Evolutionary conservation across 768 basidiomycete species (phyloP), one percentile per base, ranked within the genome.

Genomic region (Lactifluus rugatus): DNA sequence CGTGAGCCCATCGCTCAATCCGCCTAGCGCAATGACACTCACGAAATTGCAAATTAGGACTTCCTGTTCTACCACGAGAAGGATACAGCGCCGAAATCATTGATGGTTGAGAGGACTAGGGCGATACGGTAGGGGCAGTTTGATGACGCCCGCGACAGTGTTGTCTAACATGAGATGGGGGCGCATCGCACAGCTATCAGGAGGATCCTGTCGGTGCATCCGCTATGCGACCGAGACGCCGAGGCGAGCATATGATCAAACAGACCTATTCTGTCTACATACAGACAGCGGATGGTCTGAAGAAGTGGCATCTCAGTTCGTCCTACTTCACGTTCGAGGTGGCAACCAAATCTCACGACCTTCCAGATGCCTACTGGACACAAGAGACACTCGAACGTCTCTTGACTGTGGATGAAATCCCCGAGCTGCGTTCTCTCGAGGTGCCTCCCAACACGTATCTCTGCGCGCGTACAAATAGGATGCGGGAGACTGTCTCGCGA

Each of bases 341-440:
- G 23, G 26, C 19, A 19, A 28, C 39, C 47, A 45, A 59, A 42
- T 14, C 46, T 46, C 54, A 48, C 48, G 16, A 36, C 37, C n/a
- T 48, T 51, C 10, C 64, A 90, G 87, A 88, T 64, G 88, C 88
- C 9, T 90, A 90, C 71, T 89, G 83, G 66, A 86, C 83, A 0
- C 76, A 81, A 42, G 81, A 84, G 31, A 79, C 82, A 0, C 68
- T 81, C 32, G 75, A 83, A 52, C 71, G 73, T 51, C 75, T 90
- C 21, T 70, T 66, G 47, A 83, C 80, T 2, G 76, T 90, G 45
- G 78, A 85, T 52, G 80, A 87, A 50, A 70, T 80, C 44, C 79
- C 81, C 13, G 69, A 75, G 44, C 76, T 90, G 47, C 74, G 77
- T 10, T 64, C 67, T 36, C 66, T 90, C 23, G 67, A 70, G 7